Evolutionary conservation across 495 filamentous ascomycete species (phyloP).

Genomic region (Staphylotrichum longicolle): DNA sequence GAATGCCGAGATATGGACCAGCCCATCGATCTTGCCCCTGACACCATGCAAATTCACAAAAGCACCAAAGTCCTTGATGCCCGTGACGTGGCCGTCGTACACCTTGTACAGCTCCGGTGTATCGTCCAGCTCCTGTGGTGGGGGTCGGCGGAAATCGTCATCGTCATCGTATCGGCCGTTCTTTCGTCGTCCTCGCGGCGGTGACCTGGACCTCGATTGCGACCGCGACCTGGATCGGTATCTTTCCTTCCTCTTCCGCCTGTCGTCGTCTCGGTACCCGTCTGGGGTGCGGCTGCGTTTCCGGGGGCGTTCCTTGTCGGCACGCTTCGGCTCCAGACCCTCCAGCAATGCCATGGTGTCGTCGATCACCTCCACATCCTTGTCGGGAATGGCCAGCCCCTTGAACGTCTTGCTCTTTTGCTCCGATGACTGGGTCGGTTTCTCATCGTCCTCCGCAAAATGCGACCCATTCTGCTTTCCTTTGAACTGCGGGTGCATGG

Average conservation of each 20-base stretch:
- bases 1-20: constrained; percentile 96
- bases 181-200: constrained; percentile 46
- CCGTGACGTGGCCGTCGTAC: constrained; percentile 85
- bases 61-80: constrained; percentile 90
- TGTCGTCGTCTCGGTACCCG: constrained; percentile 50
- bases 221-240: constrained; percentile 48
- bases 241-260: constrained; percentile 46
- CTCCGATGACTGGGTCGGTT: constrained; percentile 41
- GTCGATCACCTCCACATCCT: constrained; percentile 70
- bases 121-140: constrained; percentile 75
- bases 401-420: constrained; percentile 80
- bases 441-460: constrained; percentile 44
- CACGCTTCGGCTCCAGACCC: constrained; percentile 68
- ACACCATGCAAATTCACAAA: constrained; percentile 93
- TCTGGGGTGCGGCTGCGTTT: constrained; percentile 76
- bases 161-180: constrained; percentile 59
- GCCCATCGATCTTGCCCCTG: constrained; percentile 82
- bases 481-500: constrained; percentile 88
- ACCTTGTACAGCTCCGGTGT: constrained; percentile 79
- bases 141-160: constrained; percentile 69
- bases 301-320: constrained; percentile 45
- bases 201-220: constrained; percentile 57
- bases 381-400: constrained; percentile 85
- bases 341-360: constrained; percentile 93
- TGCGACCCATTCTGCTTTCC: constrained; percentile 39